A percentile compares a stretch with the other conserved stretches of the same genome.
Evolutionary conservation across 2,329 filamentous ascomycete genomes (phyloP).

Genomic region (Thermomyces lanuginosus): DNA sequence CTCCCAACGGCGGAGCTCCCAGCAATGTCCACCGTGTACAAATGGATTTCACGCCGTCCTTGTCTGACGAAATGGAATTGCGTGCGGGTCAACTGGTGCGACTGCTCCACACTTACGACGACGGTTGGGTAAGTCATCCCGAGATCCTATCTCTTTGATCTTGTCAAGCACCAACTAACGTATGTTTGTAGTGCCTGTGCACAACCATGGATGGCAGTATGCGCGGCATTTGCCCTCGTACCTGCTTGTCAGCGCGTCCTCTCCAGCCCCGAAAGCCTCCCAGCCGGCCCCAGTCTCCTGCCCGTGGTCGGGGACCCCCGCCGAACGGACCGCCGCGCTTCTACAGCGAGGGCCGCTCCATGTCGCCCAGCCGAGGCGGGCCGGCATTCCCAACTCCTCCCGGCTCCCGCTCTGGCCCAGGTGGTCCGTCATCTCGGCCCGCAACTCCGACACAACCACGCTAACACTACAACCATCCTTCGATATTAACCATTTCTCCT

Average conservation of each 20-base stretch:
- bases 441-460: too few relatives aligned
- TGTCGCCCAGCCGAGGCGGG: constrained; percentile 13
- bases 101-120: constrained; percentile 88
- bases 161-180: constrained; percentile 19
- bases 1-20: constrained; percentile 39
- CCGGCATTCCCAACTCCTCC: constrained; percentile 15
- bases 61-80: constrained; percentile 81
- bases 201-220: constrained; percentile 75
- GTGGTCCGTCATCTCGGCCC: too few relatives aligned
- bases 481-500: too few relatives aligned
- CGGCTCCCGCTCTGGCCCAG: too few relatives aligned
- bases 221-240: constrained; percentile 85
- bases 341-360: constrained; percentile 15
- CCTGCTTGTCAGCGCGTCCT: constrained; percentile 79
- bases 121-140: constrained; percentile 68
- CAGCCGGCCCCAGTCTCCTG: constrained; percentile 30
- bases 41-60: constrained; percentile 80
- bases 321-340: constrained; percentile 8
- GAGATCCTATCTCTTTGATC: background rate
- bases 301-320: constrained; percentile 11
- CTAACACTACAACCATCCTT: too few relatives aligned
- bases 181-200: constrained; percentile 58
- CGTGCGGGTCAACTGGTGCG: constrained; percentile 69
- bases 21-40: constrained; percentile 78
- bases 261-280: constrained; percentile 58